Conservation (phyloP, 2,329 filamentous ascomycete genomes). For the Penicillium sp. region DNA sequence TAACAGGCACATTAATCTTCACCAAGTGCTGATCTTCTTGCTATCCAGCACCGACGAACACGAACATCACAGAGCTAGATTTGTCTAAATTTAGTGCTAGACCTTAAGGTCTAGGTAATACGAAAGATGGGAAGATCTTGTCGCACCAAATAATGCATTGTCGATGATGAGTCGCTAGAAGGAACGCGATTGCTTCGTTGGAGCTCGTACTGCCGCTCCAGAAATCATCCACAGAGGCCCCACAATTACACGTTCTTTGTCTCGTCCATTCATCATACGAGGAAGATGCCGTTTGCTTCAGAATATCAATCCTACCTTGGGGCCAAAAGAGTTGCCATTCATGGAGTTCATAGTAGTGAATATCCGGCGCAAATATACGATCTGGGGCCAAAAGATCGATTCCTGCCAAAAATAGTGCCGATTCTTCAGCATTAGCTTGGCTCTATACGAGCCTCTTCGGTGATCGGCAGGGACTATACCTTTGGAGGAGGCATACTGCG, state of each 20-base stretch:
- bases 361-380: background rate
- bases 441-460: background rate
- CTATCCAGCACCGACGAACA: background rate
- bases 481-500: background rate
- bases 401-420: conserved; percentile 2
- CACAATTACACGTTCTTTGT: background rate
- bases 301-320: conserved; percentile 4
- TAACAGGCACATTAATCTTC: background rate
- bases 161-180: background rate
- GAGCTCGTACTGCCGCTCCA: background rate
- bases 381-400: background rate
- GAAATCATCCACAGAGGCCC: background rate
- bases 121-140: background rate
- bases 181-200: background rate
- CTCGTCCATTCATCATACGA: background rate
- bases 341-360: background rate
- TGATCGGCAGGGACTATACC: background rate
- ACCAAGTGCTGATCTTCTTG: background rate
- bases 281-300: background rate
- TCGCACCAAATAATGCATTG: background rate
- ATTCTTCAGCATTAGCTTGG: background rate
- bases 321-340: background rate
- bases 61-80: background rate
- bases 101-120: background rate
- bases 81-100: conserved; percentile 3